Percentiles rank a stretch among this genome's conserved stretches.
These are phyloP conservation scores for Macrophomina phaseolina DNA, from an alignment of 2,329 filamentous ascomycete species.

Conservation along the genomic window DNA sequence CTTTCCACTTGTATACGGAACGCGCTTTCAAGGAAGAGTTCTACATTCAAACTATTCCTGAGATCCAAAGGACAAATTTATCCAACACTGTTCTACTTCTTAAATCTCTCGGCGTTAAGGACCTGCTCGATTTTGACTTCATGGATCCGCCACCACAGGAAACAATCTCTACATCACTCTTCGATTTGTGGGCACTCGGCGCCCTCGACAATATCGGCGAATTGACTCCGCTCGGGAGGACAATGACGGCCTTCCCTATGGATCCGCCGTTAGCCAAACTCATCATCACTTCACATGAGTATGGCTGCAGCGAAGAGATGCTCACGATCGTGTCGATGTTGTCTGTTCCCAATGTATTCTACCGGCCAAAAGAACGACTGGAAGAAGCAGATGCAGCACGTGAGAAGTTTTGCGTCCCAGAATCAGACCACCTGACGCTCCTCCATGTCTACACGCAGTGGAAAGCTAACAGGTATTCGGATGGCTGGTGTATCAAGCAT, in stretches of 20 bases:
- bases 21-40: conserved; percentile 94
- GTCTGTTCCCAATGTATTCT: conserved; percentile 95
- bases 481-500: conserved; percentile 90
- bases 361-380: conserved; percentile 92
- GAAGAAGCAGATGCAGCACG: conserved; percentile 95
- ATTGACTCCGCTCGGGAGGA: conserved; percentile 81
- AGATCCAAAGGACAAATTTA: conserved; percentile 95
- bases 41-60: conserved; percentile 95
- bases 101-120: conserved; percentile 92
- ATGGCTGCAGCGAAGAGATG: conserved; percentile 96
- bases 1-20: conserved; percentile 92
- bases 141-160: conserved; percentile 99
- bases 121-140: conserved; percentile 95
- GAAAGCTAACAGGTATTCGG: conserved; percentile 87
- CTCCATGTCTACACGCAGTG: conserved; percentile 96
- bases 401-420: conserved; percentile 98
- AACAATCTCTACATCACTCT: conserved; percentile 94
- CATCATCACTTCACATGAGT: conserved; percentile 87
- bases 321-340: conserved; percentile 98
- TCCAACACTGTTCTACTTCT: conserved; percentile 92
- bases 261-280: conserved; percentile 94
- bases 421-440: conserved; percentile 94
- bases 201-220: conserved; percentile 94
- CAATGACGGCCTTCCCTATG: conserved; percentile 99
- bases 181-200: conserved; percentile 95